Evolutionary conservation across 2,329 filamentous ascomycete genomes (phyloP), one percentile per base, ranked within the genome.

Genomic region (Claviceps arundinis): DNA sequence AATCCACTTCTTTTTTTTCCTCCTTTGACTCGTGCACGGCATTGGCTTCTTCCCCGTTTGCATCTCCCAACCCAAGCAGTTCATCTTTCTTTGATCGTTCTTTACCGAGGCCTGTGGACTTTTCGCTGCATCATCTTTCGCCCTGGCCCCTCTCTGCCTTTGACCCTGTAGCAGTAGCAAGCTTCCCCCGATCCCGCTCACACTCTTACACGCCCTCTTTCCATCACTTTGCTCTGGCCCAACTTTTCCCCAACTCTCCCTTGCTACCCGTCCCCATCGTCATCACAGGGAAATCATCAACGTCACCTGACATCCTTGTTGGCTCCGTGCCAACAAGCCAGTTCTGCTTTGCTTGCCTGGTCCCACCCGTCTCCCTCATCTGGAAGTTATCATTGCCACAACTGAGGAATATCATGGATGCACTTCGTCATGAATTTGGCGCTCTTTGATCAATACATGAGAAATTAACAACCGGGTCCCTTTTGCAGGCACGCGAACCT

Each of bases 401-500:
- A 19, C 22, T 34, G 22, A 46, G 8, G 14, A 40, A 14, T 37
- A 40, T 46, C 42, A 50, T 50, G 49, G 42, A 17, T 40, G 49
- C 42, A 46, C 19, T 24, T 45, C 14, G 22, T 44, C 37, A 26
- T 37, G 34, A 40, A 19, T 11, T 16, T 37, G 16, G 49, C 43
- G 6, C 19, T 8, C 40, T 51, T 34, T 50, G 49, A 50, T 38
- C 8, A 26, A n/a, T 3, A 41, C 22, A 16, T 42, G 41, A 40
- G 51, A 44, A 40, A 54, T 48, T 42, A 44, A 50, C 41, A 44
- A 11, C 24, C 16, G 11, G 22, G 2, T 37, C 34, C 46, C 38
- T 19, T 24, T 34, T 50, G 40, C 62, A 78, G 75, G 64, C 67
- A 61, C 75, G 71, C 62, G 77, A 80, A 58, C 63, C 71, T 37